phyloP scores from a whole-genome alignment of 2,329 filamentous ascomycete genomes.

The Mycogone perniciosa region DNA sequence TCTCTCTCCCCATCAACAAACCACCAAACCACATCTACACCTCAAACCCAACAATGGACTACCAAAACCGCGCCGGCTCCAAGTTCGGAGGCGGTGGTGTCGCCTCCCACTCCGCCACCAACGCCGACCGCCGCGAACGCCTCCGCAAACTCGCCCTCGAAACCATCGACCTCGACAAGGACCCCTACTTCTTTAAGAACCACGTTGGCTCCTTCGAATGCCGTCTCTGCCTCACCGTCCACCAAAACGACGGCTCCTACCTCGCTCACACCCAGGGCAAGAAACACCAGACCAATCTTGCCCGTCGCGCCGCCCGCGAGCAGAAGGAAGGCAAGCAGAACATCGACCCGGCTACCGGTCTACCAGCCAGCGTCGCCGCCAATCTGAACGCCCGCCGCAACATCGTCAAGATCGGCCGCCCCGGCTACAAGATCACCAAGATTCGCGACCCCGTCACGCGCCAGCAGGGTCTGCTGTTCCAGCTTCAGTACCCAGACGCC shows the following conservation, averaged over 20 bases:
- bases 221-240: slow-evolving; percentile 90
- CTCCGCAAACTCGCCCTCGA: slow-evolving; percentile 97
- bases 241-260: slow-evolving; percentile 98
- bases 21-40: not conserved
- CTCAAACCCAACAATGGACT: slow-evolving; percentile 47
- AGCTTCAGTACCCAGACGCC: slow-evolving; percentile 92
- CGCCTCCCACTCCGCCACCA: slow-evolving; percentile 85
- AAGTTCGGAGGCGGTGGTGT: slow-evolving; percentile 98
- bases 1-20: not conserved
- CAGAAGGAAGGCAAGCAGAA: slow-evolving; percentile 77
- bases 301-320: slow-evolving; percentile 89
- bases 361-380: slow-evolving; percentile 69
- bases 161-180: slow-evolving; percentile 98
- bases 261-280: slow-evolving; percentile 97
- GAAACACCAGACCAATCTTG: slow-evolving; percentile 98
- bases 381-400: slow-evolving; percentile 67
- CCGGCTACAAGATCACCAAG: slow-evolving; percentile 98
- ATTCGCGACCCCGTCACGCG: slow-evolving; percentile 80
- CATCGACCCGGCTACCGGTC: slow-evolving; percentile 59
- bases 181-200: slow-evolving; percentile 99
- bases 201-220: slow-evolving; percentile 98
- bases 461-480: slow-evolving; percentile 89
- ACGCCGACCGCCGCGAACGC: slow-evolving; percentile 94
- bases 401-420: slow-evolving; percentile 87
- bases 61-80: slow-evolving; percentile 89